Base-by-base conservation (phyloP, 257 asterid species). In the Solanum pennellii region DNA sequence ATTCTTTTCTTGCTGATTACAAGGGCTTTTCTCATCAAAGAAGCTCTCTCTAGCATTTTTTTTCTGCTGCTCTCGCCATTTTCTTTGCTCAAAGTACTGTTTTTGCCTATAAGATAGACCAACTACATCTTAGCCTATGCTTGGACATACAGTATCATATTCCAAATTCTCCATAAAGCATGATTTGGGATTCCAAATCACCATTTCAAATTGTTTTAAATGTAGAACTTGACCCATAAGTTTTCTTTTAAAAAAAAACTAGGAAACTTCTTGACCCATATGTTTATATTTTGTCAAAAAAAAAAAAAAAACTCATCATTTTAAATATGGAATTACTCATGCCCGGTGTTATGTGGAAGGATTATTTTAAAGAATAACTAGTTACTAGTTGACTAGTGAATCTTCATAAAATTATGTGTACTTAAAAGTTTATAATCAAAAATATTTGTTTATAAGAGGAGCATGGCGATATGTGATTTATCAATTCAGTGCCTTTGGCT, bases 61-160 rank as follows among this genome's bases (percentile, higher is more conserved):
- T 83, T 92, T 91, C 85, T 90, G 95, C 73, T 77, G 92, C 88
- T 91, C 95, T 89, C 92, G 95, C 31, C 93, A 92, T 90, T 90
- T 95, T 94, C 93, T 94, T 90, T 96, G 98, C 92, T 96, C 99
- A 90, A 95, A 96, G 83, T 94, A 96, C 71, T 94, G 98, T 66
- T 91, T 94, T 92, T 95, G 99, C 95, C 99, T 96, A 75, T 47
- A 86, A 86, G 56, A 74, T 72, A 80, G 85, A 85, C 85, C 42
- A 47, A 80, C 85, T 47, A 49, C 65, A 87, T 83, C 86, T 68
- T 84, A 86, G 59, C 75, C 86, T 85, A 42, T 15, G 1, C 31
- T 62, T 62, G 71, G 71, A 62, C 31, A 62, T 62, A n/a, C 71
- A 62, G 2, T 62, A 10, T 62, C 71, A 62, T n/a, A 62, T n/a